Conservation (phyloP, 176 grass and related monocot species). For the Carex cristatella region DNA sequence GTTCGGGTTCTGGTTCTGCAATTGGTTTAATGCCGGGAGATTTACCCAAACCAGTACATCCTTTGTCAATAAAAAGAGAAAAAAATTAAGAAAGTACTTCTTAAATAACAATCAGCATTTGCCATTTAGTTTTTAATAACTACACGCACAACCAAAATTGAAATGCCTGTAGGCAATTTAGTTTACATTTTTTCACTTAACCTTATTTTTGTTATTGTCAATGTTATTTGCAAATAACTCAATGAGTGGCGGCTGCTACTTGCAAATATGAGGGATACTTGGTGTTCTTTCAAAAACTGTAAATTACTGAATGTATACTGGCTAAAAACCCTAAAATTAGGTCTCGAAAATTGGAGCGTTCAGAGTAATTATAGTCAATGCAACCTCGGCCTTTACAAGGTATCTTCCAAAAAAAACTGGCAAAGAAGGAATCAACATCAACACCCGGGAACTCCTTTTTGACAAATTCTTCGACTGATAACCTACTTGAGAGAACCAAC, state of each 20-base stretch:
- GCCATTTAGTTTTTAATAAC: neutral
- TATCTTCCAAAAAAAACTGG: slow-evolving; percentile 84
- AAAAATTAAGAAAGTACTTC: slow-evolving; percentile 8
- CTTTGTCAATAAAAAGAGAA: slow-evolving; percentile 17
- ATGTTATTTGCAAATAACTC: slow-evolving; percentile 19
- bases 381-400: slow-evolving; percentile 34
- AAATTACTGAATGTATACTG: slow-evolving; percentile 21
- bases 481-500: slow-evolving; percentile 52
- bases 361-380: neutral
- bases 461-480: slow-evolving; percentile 66
- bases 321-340: slow-evolving; percentile 4
- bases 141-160: neutral
- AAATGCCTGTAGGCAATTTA: neutral
- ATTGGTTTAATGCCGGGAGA: slow-evolving; percentile 30
- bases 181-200: neutral
- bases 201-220: neutral
- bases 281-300: neutral
- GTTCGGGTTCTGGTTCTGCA: slow-evolving; percentile 11
- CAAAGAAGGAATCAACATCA: slow-evolving; percentile 67
- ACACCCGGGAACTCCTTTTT: slow-evolving; percentile 54
- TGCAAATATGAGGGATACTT: neutral
- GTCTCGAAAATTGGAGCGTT: neutral
- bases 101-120: slow-evolving; percentile 5
- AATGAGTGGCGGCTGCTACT: neutral
- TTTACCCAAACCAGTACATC: slow-evolving; percentile 20